phyloP scores from a whole-genome alignment of 306 rosid genomes.

The Lupinus albus region DNA sequence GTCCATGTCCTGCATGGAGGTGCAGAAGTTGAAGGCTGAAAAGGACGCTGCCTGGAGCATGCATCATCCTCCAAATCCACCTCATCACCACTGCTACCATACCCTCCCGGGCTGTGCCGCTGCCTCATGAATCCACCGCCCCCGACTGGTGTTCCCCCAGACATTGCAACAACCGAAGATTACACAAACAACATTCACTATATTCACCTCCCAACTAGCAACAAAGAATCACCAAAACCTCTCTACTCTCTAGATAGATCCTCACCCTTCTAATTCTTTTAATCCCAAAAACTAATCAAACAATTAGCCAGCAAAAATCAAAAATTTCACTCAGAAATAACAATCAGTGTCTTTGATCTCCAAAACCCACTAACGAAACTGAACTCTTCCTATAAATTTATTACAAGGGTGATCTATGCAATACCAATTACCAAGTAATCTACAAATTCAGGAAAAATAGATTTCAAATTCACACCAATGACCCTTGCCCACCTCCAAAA shows the following conservation, averaged over 20 bases:
- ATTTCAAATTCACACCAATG: not conserved
- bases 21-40: constrained; percentile 52
- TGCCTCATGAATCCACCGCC: constrained; percentile 88
- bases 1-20: constrained; percentile 63
- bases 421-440: constrained; percentile 31
- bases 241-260: constrained; percentile 25
- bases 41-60: constrained; percentile 66
- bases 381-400: constrained; percentile 26
- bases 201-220: constrained; percentile 15
- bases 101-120: constrained; percentile 96
- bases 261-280: constrained; percentile 29
- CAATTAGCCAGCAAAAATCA: constrained; percentile 28
- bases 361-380: constrained; percentile 41
- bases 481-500: constrained; percentile 41
- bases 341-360: constrained; percentile 30
- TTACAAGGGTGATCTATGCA: constrained; percentile 15
- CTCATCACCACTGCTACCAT: constrained; percentile 90
- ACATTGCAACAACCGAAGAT: constrained; percentile 55
- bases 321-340: constrained; percentile 11
- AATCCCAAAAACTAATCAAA: constrained; percentile 37
- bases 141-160: constrained; percentile 90
- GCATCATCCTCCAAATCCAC: constrained; percentile 87
- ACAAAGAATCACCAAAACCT: constrained; percentile 44
- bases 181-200: constrained; percentile 43
- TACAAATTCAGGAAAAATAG: not conserved